These are phyloP conservation scores for Craspedostauros australis DNA, from an alignment of 108 stramenopile species.

Conservation along the genomic window DNA sequence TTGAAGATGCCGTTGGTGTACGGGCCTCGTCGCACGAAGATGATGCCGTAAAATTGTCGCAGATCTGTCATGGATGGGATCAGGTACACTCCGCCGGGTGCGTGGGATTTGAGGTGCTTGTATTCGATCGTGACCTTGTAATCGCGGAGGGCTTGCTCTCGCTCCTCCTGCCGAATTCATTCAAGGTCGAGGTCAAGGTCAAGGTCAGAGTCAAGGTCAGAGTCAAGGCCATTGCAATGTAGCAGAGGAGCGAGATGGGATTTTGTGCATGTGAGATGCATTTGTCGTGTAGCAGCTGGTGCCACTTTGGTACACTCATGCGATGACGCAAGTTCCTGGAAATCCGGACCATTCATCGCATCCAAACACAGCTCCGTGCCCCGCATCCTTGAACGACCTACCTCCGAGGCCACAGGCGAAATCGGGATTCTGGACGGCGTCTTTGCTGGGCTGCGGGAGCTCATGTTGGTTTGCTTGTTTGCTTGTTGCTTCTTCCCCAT, in stretches of 20 bases:
- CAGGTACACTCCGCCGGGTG: conserved; percentile 91
- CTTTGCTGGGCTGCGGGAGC: conserved; percentile 7
- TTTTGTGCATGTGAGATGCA: no score
- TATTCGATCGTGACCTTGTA: conserved; percentile 95
- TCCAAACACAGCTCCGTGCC: no score
- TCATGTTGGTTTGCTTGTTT: conserved; percentile 20
- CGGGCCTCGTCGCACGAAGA: conserved; percentile 87
- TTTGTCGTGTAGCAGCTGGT: no score
- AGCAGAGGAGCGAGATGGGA: no score
- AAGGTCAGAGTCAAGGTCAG: no score
- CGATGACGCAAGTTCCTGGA: no score
- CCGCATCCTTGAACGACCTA: conserved; percentile 29
- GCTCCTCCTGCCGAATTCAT: conserved; percentile 44
- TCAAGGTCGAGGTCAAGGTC: no score
- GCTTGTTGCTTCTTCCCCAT: no score
- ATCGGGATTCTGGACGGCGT: conserved; percentile 38
- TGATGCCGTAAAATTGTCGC: conserved; percentile 85
- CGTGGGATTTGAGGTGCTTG: conserved; percentile 86
- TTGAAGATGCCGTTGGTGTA: conserved; percentile 94
- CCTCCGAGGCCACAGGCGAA: conserved; percentile 45
- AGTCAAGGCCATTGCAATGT: no score
- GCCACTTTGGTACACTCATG: no score
- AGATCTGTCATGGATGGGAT: conserved; percentile 75
- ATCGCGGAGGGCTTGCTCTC: conserved; percentile 84
- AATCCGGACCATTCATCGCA: no score